Evolutionary conservation across 2,329 filamentous ascomycete genomes (phyloP).

Genomic region (Didymella arachidicola): DNA sequence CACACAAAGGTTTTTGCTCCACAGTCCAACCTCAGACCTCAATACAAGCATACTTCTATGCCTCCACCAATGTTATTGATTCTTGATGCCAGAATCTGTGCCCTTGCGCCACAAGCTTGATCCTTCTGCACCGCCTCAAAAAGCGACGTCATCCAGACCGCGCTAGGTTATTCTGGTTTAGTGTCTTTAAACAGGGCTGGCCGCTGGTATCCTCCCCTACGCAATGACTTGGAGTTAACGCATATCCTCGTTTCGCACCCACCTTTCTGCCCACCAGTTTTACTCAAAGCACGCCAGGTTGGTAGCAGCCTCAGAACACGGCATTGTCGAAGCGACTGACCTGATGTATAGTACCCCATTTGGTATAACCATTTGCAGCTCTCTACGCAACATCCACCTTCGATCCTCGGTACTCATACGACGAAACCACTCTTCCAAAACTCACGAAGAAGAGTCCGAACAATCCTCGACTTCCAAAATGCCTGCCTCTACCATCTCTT

Average conservation of each 20-base stretch:
- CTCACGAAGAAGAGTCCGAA: background rate
- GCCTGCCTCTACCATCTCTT: slow-evolving; percentile 47
- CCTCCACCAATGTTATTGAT: background rate
- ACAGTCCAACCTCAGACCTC: background rate
- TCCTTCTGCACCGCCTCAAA: slow-evolving; percentile 28
- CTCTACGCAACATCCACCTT: background rate
- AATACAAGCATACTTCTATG: background rate
- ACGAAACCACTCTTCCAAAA: background rate
- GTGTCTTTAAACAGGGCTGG: slow-evolving; percentile 27
- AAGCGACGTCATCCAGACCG: slow-evolving; percentile 34
- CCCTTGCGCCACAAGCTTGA: slow-evolving; percentile 7
- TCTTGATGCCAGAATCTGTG: background rate
- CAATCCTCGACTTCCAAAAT: slow-evolving; percentile 25
- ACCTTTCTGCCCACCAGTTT: background rate
- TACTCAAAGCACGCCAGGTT: background rate
- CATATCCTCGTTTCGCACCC: background rate
- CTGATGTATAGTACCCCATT: slow-evolving; percentile 10
- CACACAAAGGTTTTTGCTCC: background rate
- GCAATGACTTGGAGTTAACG: slow-evolving; percentile 10
- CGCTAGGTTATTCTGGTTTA: slow-evolving; percentile 27
- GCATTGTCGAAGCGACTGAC: slow-evolving; percentile 12
- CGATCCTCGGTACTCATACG: background rate
- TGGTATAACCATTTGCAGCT: background rate
- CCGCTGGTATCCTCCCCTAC: slow-evolving; percentile 18
- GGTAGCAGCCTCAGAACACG: background rate